Conservation (phyloP, 345 rosid genomes). For the Aquilaria malaccensis region DNA sequence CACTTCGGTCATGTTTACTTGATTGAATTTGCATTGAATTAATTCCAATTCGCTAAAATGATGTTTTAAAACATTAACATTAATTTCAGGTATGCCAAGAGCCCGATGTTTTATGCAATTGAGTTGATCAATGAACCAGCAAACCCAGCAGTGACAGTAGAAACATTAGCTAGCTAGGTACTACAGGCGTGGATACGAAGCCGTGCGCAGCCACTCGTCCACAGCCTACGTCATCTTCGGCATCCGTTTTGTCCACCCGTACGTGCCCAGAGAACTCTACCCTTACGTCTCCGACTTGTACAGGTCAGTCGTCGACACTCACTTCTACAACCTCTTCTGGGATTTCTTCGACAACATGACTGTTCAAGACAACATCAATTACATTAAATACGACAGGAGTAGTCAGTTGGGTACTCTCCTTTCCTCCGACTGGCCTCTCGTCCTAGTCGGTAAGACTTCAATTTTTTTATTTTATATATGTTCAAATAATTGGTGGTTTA, state of each 20-base stretch:
- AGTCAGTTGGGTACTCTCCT: slow-evolving; percentile 25
- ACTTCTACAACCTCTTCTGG: slow-evolving; percentile 39
- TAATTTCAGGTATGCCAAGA: slow-evolving; percentile 28
- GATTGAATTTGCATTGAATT: not conserved
- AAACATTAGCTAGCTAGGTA: slow-evolving; percentile 23
- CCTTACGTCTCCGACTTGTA: slow-evolving; percentile 28
- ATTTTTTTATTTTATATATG: too few species aligned
- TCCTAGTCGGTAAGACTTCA: slow-evolving; percentile 28
- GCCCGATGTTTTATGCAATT: slow-evolving; percentile 37
- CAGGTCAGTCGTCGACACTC: slow-evolving; percentile 39
- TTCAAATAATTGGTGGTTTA: too few species aligned
- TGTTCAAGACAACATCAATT: slow-evolving; percentile 43
- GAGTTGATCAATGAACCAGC: slow-evolving; percentile 51
- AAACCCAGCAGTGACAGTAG: slow-evolving; percentile 32
- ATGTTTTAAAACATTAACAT: too few species aligned
- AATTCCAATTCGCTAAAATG: too few species aligned
- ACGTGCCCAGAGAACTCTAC: slow-evolving; percentile 35
- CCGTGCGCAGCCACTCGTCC: slow-evolving; percentile 40
- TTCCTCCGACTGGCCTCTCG: slow-evolving; percentile 28
- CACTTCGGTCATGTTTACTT: not conserved
- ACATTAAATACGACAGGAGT: slow-evolving; percentile 24
- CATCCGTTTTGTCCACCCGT: slow-evolving; percentile 21
- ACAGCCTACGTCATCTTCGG: slow-evolving; percentile 44
- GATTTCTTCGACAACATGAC: slow-evolving; percentile 23
- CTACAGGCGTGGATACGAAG: slow-evolving; percentile 39